A percentile compares a stretch with the other conserved stretches of the same genome.
Conservation (phyloP, 495 filamentous ascomycete species). For the Bacidia rubella region DNA sequence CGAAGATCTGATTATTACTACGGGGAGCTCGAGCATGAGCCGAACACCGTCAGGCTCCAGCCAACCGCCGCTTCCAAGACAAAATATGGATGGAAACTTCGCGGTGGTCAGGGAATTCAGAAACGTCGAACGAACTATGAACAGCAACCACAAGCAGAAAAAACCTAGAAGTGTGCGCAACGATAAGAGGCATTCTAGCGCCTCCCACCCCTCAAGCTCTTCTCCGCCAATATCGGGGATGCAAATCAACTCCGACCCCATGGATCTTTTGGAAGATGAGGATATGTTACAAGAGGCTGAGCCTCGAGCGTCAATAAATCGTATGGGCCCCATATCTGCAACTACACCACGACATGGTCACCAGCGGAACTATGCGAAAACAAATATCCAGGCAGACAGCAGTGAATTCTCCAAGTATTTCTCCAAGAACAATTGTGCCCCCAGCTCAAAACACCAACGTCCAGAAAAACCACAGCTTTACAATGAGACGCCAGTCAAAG, state of each 20-base stretch:
- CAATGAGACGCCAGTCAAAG: background rate
- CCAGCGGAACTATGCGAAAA: too few relatives aligned
- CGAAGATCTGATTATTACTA: background rate
- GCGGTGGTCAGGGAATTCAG: constrained; percentile 8
- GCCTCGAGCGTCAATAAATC: background rate
- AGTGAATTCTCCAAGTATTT: too few relatives aligned
- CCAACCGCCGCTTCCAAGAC: background rate
- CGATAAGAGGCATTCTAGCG: background rate
- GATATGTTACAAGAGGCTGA: background rate
- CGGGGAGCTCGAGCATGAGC: background rate
- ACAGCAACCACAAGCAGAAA: constrained; percentile 7
- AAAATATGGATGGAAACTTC: background rate
- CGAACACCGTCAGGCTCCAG: constrained; percentile 4
- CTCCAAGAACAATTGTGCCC: background rate
- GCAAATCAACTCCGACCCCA: background rate
- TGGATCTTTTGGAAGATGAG: constrained; percentile 6
- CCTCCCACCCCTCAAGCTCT: background rate
- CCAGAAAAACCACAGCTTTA: too few relatives aligned
- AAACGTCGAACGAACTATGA: constrained; percentile 11
- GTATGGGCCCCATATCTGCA: background rate
- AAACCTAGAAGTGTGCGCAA: constrained; percentile 2
- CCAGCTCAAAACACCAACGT: background rate
- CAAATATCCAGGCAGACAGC: too few relatives aligned
- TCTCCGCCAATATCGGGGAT: background rate
- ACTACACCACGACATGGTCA: too few relatives aligned